Conservation (phyloP, 495 filamentous ascomycete genomes). For the Aspergillus sclerotiicarbonarius region DNA sequence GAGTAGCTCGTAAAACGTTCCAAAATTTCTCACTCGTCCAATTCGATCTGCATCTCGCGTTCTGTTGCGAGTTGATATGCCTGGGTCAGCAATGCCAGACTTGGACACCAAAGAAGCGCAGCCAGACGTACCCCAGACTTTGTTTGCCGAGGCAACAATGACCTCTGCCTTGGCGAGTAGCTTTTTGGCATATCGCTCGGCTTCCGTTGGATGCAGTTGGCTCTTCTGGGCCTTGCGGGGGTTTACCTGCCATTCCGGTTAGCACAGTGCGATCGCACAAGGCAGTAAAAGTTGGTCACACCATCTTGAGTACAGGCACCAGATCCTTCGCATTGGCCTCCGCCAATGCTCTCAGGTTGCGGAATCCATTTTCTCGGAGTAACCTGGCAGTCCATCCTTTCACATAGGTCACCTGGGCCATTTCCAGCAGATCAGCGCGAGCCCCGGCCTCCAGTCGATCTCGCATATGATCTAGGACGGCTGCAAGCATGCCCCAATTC, state of each 20-base stretch:
- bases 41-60: conserved; percentile 42
- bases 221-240: conserved; percentile 57
- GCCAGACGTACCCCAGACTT: conserved; percentile 62
- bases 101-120: background rate
- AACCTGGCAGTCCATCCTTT: conserved; percentile 76
- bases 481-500: conserved; percentile 71
- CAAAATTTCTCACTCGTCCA: conserved; percentile 33
- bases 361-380: conserved; percentile 76
- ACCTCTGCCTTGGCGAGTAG: conserved; percentile 64
- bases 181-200: conserved; percentile 62
- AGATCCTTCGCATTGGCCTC: conserved; percentile 66
- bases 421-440: conserved; percentile 66
- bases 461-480: conserved; percentile 74
- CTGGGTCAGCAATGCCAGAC: conserved; percentile 4
- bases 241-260: conserved; percentile 27
- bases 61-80: conserved; percentile 22
- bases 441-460: conserved; percentile 75
- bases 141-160: conserved; percentile 68
- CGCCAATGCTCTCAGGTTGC: conserved; percentile 63
- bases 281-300: conserved; percentile 19
- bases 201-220: conserved; percentile 56
- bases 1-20: background rate
- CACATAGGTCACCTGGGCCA: conserved; percentile 72
- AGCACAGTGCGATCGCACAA: background rate
- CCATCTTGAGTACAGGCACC: conserved; percentile 67